Conservation (phyloP, 306 rosid species). For the Pyrus communis region DNA sequence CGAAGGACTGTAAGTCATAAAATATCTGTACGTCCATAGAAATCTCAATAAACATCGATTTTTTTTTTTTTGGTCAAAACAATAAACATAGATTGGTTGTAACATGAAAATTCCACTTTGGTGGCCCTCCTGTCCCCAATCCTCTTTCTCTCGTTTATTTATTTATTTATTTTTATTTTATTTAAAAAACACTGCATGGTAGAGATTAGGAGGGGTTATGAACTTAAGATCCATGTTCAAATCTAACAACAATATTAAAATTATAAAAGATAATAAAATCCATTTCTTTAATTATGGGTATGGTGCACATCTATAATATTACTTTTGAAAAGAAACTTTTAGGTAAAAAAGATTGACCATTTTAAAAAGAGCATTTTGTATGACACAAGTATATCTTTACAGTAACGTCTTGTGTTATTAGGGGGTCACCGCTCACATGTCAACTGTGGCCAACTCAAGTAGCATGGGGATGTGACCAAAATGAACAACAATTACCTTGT, state of each 20-base stretch:
- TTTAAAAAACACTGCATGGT: no score
- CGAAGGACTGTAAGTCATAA: not conserved
- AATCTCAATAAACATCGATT: slow-evolving; percentile 13
- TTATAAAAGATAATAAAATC: not conserved
- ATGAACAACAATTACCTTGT: no score
- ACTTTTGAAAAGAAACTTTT: not conserved
- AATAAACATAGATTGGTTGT: slow-evolving; percentile 11
- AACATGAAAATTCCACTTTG: slow-evolving; percentile 21
- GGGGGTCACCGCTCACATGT: no score
- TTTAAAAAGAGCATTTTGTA: no score
- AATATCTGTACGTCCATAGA: not conserved
- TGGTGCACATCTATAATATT: not conserved
- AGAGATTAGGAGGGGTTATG: not conserved
- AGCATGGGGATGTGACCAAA: no score
- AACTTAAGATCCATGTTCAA: not conserved
- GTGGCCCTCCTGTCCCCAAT: slow-evolving; percentile 18
- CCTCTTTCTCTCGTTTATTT: no score
- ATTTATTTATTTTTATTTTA: no score
- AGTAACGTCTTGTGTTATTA: no score
- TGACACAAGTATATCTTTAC: no score
- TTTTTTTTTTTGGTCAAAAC: not conserved
- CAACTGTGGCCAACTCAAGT: no score
- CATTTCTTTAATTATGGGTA: not conserved
- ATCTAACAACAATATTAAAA: not conserved
- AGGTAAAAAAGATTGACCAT: not conserved